phyloP scores from a whole-genome alignment of 176 grass and related monocot species.

The Zea luxurians region DNA sequence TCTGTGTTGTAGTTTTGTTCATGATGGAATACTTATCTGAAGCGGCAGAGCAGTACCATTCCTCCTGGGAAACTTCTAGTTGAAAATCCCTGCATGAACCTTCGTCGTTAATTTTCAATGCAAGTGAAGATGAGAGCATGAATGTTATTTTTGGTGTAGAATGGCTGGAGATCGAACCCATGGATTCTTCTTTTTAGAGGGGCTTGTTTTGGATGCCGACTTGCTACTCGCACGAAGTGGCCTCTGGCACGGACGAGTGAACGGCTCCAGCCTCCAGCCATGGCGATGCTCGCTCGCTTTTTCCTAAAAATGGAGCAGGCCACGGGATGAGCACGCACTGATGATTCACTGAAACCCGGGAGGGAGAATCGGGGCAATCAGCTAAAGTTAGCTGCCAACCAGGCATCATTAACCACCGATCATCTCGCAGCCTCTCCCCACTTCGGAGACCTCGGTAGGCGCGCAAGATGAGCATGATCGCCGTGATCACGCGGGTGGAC shows the following conservation, averaged over 20 bases:
- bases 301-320: neutral
- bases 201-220: neutral
- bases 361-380: constrained; percentile 4
- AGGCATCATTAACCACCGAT: neutral
- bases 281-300: neutral
- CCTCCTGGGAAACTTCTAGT: neutral
- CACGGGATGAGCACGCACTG: neutral
- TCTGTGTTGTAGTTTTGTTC: neutral
- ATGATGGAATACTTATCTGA: neutral
- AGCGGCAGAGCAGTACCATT: neutral
- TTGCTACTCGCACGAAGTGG: neutral
- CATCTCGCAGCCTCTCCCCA: neutral
- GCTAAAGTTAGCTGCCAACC: neutral
- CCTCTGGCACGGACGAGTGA: neutral
- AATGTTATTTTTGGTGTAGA: neutral
- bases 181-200: neutral
- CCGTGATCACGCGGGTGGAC: constrained; percentile 79
- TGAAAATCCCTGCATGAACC: neutral
- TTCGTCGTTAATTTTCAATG: neutral
- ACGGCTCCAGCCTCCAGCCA: neutral
- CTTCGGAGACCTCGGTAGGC: neutral
- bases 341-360: neutral
- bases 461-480: constrained; percentile 71
- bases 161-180: neutral
- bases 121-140: neutral